phyloP scores from a whole-genome alignment of 139 green algal species.

The Chlamydomonas sp. region DNA sequence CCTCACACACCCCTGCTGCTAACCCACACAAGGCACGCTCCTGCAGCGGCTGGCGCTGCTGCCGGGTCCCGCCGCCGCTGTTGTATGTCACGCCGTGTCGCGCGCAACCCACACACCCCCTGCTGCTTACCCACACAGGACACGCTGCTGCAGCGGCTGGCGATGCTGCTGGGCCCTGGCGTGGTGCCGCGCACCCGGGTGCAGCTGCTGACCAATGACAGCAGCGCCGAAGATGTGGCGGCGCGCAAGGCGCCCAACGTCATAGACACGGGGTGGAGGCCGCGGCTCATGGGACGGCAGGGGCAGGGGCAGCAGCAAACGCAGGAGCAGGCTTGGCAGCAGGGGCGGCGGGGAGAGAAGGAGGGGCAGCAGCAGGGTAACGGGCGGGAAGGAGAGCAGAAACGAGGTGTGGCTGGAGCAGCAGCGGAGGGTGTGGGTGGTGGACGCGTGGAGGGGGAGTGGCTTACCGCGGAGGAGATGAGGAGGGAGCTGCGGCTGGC shows the following conservation, averaged over 20 bases:
- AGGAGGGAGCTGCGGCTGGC: no score
- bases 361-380: no score
- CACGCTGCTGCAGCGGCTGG: slow-evolving; percentile 35
- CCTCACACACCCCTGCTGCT: neutral
- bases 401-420: no score
- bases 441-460: no score
- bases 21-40: slow-evolving; percentile 34
- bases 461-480: no score
- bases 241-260: neutral
- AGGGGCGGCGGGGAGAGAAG: neutral
- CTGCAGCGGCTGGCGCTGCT: slow-evolving; percentile 28
- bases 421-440: no score
- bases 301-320: neutral
- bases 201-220: slow-evolving; percentile 43
- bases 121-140: slow-evolving; percentile 19
- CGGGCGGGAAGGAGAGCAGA: no score
- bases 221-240: slow-evolving; percentile 8
- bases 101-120: neutral
- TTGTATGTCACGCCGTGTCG: neutral
- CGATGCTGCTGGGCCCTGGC: slow-evolving; percentile 22
- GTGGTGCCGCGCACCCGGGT: slow-evolving; percentile 3
- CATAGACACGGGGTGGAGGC: slow-evolving; percentile 30
- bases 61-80: slow-evolving; percentile 2
- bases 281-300: neutral
- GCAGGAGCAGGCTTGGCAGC: neutral